These are phyloP conservation scores for Heliosperma pusillum DNA, from an alignment of 148 eudicot species.

Conservation along the genomic window DNA sequence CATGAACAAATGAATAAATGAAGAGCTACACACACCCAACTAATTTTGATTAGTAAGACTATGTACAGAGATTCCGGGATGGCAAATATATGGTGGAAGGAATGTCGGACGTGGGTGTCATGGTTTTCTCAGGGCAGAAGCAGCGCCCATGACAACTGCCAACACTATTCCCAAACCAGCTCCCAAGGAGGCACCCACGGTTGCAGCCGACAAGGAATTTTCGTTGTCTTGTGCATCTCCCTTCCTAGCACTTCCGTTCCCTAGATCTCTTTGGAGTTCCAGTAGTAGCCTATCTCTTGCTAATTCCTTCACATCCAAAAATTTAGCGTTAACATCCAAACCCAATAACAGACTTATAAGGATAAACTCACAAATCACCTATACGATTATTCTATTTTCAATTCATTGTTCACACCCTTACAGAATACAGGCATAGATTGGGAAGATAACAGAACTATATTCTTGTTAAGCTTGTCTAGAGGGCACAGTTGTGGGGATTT, in stretches of 20 bases:
- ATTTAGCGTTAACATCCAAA: neutral
- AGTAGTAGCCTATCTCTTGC: constrained; percentile 56
- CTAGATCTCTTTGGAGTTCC: constrained; percentile 56
- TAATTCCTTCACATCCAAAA: constrained; percentile 53
- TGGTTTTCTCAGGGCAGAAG: constrained; percentile 94
- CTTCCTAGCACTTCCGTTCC: constrained; percentile 40
- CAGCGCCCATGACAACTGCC: constrained; percentile 98
- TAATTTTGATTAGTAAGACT: constrained; percentile 10
- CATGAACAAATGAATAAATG: constrained; percentile 27
- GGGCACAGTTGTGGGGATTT: neutral
- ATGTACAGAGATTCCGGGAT: constrained; percentile 20
- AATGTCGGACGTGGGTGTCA: constrained; percentile 57
- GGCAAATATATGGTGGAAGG: neutral
- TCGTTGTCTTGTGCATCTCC: constrained; percentile 56
- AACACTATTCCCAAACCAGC: constrained; percentile 89
- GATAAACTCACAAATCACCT: too few species aligned
- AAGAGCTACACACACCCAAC: constrained; percentile 4
- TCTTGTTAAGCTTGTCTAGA: neutral
- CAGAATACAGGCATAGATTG: neutral
- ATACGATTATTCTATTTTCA: too few species aligned
- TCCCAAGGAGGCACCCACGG: constrained; percentile 89
- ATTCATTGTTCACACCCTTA: too few species aligned
- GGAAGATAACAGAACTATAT: neutral
- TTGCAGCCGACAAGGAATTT: constrained; percentile 66
- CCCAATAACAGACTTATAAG: neutral